These are phyloP conservation scores for Periconia digitata DNA, from an alignment of 2,329 filamentous ascomycete genomes.

Conservation along the genomic window DNA sequence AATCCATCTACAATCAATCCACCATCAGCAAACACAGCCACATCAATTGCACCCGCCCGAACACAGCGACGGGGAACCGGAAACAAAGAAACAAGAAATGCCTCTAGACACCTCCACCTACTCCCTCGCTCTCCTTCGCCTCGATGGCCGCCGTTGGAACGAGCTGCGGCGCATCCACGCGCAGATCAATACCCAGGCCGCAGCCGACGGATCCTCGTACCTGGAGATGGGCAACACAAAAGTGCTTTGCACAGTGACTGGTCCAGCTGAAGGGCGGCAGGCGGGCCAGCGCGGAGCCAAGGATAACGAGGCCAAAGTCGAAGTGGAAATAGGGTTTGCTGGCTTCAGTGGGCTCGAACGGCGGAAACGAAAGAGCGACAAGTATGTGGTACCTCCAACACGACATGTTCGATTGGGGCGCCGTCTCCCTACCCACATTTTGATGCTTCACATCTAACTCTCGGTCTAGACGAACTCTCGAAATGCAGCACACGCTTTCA, in stretches of 20 bases:
- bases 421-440: too few relatives aligned
- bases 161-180: slow-evolving; percentile 87
- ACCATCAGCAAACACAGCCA: not conserved
- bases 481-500: slow-evolving; percentile 78
- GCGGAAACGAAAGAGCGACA: slow-evolving; percentile 75
- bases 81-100: too few relatives aligned
- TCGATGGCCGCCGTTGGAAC: slow-evolving; percentile 88
- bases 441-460: too few relatives aligned
- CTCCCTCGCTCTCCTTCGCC: slow-evolving; percentile 71
- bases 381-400: too few relatives aligned
- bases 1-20: slow-evolving; percentile 6
- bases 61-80: too few relatives aligned
- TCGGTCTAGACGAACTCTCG: slow-evolving; percentile 79
- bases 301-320: slow-evolving; percentile 64
- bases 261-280: slow-evolving; percentile 71
- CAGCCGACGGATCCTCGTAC: slow-evolving; percentile 90
- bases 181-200: slow-evolving; percentile 88
- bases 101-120: slow-evolving; percentile 94
- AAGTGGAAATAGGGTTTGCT: slow-evolving; percentile 80
- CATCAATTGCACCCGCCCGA: not conserved
- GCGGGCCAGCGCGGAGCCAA: slow-evolving; percentile 50
- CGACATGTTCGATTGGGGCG: too few relatives aligned
- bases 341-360: slow-evolving; percentile 88
- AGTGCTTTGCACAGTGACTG: slow-evolving; percentile 88
- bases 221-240: slow-evolving; percentile 98